phyloP scores from a whole-genome alignment of 2,329 filamentous ascomycete species.

The Hypoxylon sp. region DNA sequence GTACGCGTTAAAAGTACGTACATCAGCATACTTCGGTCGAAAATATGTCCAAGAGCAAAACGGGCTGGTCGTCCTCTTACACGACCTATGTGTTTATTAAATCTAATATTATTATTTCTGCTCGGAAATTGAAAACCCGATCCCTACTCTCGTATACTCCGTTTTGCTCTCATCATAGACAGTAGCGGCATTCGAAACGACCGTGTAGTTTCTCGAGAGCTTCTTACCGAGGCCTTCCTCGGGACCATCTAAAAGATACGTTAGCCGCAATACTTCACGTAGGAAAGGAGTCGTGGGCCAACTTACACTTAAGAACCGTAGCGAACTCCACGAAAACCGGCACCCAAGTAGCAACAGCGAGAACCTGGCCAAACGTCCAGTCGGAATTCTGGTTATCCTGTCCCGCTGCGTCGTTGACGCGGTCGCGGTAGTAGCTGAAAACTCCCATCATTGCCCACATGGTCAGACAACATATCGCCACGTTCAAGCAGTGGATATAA shows the following conservation, averaged over 20 bases:
- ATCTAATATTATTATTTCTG: no score
- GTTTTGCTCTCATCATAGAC: neutral
- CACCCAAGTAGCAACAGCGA: slow-evolving; percentile 50
- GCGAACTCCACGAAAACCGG: slow-evolving; percentile 48
- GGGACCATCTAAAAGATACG: slow-evolving; percentile 16
- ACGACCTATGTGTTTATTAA: no score
- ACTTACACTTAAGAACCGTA: slow-evolving; percentile 48
- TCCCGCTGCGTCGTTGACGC: slow-evolving; percentile 32
- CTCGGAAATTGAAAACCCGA: neutral
- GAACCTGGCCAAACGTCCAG: slow-evolving; percentile 52
- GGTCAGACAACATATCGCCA: slow-evolving; percentile 34
- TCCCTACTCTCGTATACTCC: slow-evolving; percentile 11
- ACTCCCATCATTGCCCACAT: slow-evolving; percentile 51
- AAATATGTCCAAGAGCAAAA: no score
- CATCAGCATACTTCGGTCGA: no score
- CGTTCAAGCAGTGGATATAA: slow-evolving; percentile 35
- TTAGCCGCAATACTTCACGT: neutral
- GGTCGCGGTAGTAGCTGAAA: slow-evolving; percentile 46
- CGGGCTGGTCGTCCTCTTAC: no score
- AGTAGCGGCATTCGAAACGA: neutral
- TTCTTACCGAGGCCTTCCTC: slow-evolving; percentile 23
- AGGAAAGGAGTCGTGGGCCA: neutral
- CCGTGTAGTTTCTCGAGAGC: slow-evolving; percentile 16
- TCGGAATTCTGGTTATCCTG: slow-evolving; percentile 40
- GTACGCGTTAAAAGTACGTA: no score